Percentiles rank a stretch among this genome's conserved stretches.
phyloP scores from a whole-genome alignment of 2,329 filamentous ascomycete species.

The Trichoderma simmonsii region DNA sequence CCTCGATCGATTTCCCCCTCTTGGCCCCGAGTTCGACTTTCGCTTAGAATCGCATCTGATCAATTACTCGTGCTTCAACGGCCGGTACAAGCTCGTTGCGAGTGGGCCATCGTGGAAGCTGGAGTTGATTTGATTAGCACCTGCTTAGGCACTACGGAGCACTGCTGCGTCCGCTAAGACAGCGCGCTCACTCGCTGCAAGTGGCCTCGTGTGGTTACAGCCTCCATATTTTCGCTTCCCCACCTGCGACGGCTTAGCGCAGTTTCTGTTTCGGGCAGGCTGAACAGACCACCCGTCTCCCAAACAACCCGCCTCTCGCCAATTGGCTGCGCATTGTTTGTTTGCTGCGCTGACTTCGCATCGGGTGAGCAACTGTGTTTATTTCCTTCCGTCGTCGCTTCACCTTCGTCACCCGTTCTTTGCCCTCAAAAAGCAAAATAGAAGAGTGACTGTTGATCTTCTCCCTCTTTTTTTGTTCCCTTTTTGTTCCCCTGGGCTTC shows the following conservation, averaged over 20 bases:
- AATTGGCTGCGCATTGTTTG: conserved; percentile 14
- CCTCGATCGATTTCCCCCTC: background rate
- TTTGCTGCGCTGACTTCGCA: conserved; percentile 13
- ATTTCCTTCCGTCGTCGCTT: background rate
- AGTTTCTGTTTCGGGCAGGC: conserved; percentile 16
- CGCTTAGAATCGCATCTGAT: background rate
- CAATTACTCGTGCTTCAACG: background rate
- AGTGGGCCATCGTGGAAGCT: conserved; percentile 5
- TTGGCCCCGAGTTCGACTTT: background rate
- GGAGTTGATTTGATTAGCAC: background rate
- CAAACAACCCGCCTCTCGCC: conserved; percentile 18
- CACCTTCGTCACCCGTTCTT: no score
- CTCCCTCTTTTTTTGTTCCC: background rate
- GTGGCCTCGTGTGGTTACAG: conserved; percentile 8
- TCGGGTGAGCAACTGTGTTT: conserved; percentile 13
- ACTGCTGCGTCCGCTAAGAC: conserved; percentile 1
- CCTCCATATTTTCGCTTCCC: conserved; percentile 8
- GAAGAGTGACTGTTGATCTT: background rate
- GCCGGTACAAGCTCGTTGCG: background rate
- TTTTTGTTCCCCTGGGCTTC: background rate
- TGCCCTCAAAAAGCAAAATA: background rate
- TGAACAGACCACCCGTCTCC: conserved; percentile 14
- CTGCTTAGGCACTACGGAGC: background rate
- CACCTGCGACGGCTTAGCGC: conserved; percentile 6
- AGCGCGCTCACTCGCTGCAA: background rate